Evolutionary conservation across 2,329 filamentous ascomycete species (phyloP).

Genomic region (Podosphaera leucotricha): DNA sequence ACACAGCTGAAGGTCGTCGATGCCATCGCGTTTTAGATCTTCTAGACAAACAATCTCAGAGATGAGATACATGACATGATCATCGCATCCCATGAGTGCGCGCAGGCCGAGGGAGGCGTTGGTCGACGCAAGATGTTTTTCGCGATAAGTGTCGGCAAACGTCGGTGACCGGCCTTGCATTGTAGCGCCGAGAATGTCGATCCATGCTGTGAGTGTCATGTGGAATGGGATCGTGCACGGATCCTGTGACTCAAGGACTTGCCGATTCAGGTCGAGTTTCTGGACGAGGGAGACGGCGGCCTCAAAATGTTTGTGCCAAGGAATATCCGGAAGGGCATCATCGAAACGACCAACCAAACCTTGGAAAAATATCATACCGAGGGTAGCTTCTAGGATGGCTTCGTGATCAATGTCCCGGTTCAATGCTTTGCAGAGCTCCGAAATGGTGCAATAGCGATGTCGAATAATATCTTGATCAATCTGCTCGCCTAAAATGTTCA

Average conservation of each 20-base stretch:
- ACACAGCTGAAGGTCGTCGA: constrained; percentile 71
- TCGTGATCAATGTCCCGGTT: constrained; percentile 60
- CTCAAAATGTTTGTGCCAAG: constrained; percentile 94
- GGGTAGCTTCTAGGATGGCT: constrained; percentile 73
- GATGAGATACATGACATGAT: constrained; percentile 92
- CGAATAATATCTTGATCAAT: constrained; percentile 81
- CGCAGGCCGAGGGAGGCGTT: constrained; percentile 47
- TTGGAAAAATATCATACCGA: constrained; percentile 93
- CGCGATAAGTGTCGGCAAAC: constrained; percentile 86
- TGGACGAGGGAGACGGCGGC: constrained; percentile 67
- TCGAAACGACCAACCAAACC: constrained; percentile 72
- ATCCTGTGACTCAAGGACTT: constrained; percentile 32
- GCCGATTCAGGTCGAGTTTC: constrained; percentile 54
- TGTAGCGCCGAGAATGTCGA: constrained; percentile 85
- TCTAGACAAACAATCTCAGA: constrained; percentile 94
- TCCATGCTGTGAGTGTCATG: constrained; percentile 87
- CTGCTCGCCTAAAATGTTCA: constrained; percentile 41
- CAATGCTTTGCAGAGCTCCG: constrained; percentile 62
- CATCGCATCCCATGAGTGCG: constrained; percentile 93
- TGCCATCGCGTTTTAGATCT: constrained; percentile 55
- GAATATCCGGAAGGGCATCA: constrained; percentile 69
- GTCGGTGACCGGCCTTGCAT: constrained; percentile 70
- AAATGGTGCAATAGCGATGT: constrained; percentile 73
- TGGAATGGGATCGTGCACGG: constrained; percentile 39
- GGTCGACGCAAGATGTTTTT: constrained; percentile 55